These are phyloP conservation scores for Chlamydomonas reinhardtii DNA, from an alignment of 163 green algal genomes.

Conservation along the genomic window DNA sequence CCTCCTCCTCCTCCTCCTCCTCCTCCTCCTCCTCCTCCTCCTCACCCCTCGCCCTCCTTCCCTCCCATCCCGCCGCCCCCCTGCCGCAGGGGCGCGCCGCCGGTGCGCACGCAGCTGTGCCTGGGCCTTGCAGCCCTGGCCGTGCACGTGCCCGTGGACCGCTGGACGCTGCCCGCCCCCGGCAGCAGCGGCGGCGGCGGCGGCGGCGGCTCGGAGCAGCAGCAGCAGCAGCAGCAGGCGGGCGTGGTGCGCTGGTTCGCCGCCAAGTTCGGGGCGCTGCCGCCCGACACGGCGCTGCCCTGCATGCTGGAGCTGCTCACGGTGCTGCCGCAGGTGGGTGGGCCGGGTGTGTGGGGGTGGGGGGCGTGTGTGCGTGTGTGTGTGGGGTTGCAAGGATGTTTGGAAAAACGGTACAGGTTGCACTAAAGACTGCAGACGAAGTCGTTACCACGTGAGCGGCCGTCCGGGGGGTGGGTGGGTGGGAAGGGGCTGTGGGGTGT, in stretches of 20 bases:
- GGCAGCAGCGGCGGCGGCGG: slow-evolving; percentile 7
- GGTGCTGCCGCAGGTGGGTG: slow-evolving; percentile 87
- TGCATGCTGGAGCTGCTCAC: slow-evolving; percentile 93
- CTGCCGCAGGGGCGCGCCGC: slow-evolving; percentile 48
- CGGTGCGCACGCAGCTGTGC: slow-evolving; percentile 91
- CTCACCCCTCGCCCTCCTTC: no score
- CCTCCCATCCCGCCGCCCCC: not conserved
- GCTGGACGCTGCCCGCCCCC: slow-evolving; percentile 66
- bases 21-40: no score
- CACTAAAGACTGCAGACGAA: no score
- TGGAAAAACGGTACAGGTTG: no score
- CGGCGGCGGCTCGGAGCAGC: slow-evolving; percentile 56
- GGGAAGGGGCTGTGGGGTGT: no score
- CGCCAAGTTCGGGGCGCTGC: slow-evolving; percentile 54
- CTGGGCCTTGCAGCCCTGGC: slow-evolving; percentile 88
- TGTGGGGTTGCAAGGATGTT: no score
- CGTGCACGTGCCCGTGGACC: slow-evolving; percentile 76
- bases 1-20: no score
- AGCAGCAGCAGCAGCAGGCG: no score
- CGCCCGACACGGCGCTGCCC: slow-evolving; percentile 70
- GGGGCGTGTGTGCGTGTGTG: not conserved
- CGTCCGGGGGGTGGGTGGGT: no score
- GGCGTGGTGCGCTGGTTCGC: slow-evolving; percentile 80
- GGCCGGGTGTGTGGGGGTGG: not conserved
- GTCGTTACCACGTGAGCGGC: no score